Base-by-base conservation (phyloP, 768 basidiomycete species). In the Suillus bovinus region DNA sequence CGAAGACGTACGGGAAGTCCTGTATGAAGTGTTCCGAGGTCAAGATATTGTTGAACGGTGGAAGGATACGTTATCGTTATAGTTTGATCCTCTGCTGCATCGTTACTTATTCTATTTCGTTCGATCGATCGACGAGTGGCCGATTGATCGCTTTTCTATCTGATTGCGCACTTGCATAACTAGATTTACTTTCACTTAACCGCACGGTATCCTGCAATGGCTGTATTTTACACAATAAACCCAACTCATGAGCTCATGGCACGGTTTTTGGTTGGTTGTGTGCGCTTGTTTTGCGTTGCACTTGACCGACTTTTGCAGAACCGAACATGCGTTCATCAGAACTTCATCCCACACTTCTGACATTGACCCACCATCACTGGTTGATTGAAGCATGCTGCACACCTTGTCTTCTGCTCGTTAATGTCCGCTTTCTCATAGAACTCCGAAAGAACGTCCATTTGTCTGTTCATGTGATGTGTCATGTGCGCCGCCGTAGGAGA, bases 1-100 rank as follows among this genome's bases (percentile, higher is more conserved):
- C 52, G 94, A 97, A 70, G 90, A 92, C 69, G 93, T 97, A 61
- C 83, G 83, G 68, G 92, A 99, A 76, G 95, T 98, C 5, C 75
- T 98, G 69, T 81, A 87, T 61, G 93, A 95, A 75, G 93, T 93
- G 46, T 98, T 98, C 78, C 82, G 79, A 33, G 88, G 84, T 16
- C 77, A 86, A 69, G 71, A 79, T 17, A 71, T 87, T 24, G 77
- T 78, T 29, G 84, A 87, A 72, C 80, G 84, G 69, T 91, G 89
- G 88, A 86, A 83, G 75, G 87, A 88, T 62, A 88, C 84, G 24
- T 70, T 88, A 46, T 72, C 70, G 17, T 60, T 68, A 66, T 74
- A 62, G 50, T 58, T 9, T 34, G 36, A 2, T 55, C 33, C 20
- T 52, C 22, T 52, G 20, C 54, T 55, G 34, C 17, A 55, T 55